Percentiles rank a stretch among this genome's conserved stretches.
These are phyloP conservation scores for Globisporangium yorkense DNA, from an alignment of 352 stramenopile species.

Conservation along the genomic window DNA sequence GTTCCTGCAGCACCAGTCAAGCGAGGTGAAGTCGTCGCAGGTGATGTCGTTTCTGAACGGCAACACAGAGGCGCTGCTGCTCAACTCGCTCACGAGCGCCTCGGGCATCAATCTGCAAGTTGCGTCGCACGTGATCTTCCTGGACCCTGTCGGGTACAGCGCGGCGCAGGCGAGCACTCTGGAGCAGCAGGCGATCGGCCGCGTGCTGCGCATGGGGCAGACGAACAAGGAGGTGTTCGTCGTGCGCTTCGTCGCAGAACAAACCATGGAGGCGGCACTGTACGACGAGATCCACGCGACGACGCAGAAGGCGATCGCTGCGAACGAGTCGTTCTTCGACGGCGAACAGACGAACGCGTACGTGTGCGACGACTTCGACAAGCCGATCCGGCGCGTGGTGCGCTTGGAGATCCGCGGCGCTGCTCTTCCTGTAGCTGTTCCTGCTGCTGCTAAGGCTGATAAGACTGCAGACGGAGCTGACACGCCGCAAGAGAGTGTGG, in stretches of 20 bases:
- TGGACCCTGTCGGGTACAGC: slow-evolving; percentile 69
- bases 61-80: slow-evolving; percentile 60
- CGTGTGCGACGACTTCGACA: slow-evolving; percentile 48
- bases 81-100: slow-evolving; percentile 77
- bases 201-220: slow-evolving; percentile 83
- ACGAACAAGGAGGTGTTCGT: slow-evolving; percentile 62
- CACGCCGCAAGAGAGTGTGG: slow-evolving; percentile 31
- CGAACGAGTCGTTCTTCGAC: slow-evolving; percentile 68
- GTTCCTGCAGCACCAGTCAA: slow-evolving; percentile 73
- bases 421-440: slow-evolving; percentile 1
- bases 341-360: slow-evolving; percentile 41
- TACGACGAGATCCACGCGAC: slow-evolving; percentile 72
- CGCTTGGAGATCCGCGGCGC: slow-evolving; percentile 38
- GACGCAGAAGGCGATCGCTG: slow-evolving; percentile 29
- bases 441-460: background rate
- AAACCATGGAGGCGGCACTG: slow-evolving; percentile 65
- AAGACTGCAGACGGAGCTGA: slow-evolving; percentile 27
- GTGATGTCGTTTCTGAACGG: slow-evolving; percentile 60
- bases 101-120: slow-evolving; percentile 84
- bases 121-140: slow-evolving; percentile 76
- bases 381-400: slow-evolving; percentile 47
- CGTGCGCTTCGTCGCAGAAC: slow-evolving; percentile 65
- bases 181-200: slow-evolving; percentile 79
- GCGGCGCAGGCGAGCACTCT: slow-evolving; percentile 67
- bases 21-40: slow-evolving; percentile 69